Evolutionary conservation across 2,329 filamentous ascomycete species (phyloP), one percentile per base, ranked within the genome.

Genomic region (Colletotrichum limetticola): DNA sequence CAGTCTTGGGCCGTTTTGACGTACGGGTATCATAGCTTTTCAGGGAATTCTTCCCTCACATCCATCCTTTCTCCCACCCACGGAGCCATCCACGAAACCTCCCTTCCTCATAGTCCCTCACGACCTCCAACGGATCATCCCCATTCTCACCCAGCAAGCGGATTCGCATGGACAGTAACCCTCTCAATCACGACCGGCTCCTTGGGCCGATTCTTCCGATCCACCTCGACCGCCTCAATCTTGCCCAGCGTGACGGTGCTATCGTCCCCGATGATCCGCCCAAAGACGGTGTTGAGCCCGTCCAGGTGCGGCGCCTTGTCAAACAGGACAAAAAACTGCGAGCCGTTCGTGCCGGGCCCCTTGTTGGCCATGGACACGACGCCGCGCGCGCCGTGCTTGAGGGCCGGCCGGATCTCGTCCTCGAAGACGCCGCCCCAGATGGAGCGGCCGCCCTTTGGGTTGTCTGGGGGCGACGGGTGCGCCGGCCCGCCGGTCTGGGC

Each of bases 201-300:
- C 82, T 91, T 91, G 0, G 94, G 94, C 62, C 94, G 85, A 77
- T 88, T 91, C 87, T 96, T 97, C 85, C 91, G 93, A 82, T 97
- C 94, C 60, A 95, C 90, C 75, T 91, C 89, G 24, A 94, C 82
- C 26, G 84, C 87, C 85, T 97, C 94, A 78, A 97, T 87, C 80
- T 90, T 91, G 68, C 91, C 90, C 77, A 97, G 82, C 5, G 92
- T 93, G 46, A 86, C 89, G 60, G 91, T 78, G 68, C 89, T 88
- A 57, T 91, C 90, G 76, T 92, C 91, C 49, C 89, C 91, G 68
- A 92, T 86, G 42, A 96, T 86, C 80, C 92, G 91, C 12, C 94
- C 94, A 83, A 97, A 96, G 2, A 96, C 92, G 0, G 94, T 95
- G 80, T 97, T 97, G 80, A 94, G 89, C 5, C 94, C 94, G 80